Percentiles rank a stretch among this genome's conserved stretches.
Conservation (phyloP, 352 stramenopile species). For the Pythium graminicola region DNA sequence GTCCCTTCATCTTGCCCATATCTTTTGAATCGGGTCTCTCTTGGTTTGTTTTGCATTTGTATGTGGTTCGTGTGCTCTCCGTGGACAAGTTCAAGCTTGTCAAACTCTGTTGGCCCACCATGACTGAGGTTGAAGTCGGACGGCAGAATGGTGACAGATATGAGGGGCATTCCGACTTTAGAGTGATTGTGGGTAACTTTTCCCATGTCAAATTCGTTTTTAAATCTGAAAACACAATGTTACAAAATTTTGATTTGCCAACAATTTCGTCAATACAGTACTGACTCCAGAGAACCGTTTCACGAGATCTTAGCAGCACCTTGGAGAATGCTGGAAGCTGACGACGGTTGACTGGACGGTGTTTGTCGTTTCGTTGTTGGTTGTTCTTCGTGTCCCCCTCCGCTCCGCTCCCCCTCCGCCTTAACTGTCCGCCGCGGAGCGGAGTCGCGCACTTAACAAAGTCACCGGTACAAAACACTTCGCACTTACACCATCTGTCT, state of each 20-base stretch:
- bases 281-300: not conserved
- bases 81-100: no score
- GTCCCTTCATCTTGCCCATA: no score
- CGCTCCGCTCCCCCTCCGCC: conserved; percentile 13
- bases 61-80: no score
- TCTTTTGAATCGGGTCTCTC: no score
- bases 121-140: not conserved
- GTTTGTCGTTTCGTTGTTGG: conserved; percentile 1
- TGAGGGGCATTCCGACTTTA: conserved; percentile 2
- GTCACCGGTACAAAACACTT: no score
- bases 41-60: no score
- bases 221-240: not conserved
- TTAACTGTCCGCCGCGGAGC: no score
- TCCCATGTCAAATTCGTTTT: not conserved
- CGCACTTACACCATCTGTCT: no score
- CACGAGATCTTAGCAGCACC: not conserved
- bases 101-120: no score
- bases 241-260: not conserved
- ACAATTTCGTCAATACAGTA: not conserved
- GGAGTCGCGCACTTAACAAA: no score
- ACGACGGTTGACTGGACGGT: not conserved
- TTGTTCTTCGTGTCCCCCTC: not conserved
- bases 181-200: conserved; percentile 6
- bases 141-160: not conserved
- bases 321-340: no score